phyloP scores from a whole-genome alignment of 345 rosid species.

The Bruguiera sexangula region DNA sequence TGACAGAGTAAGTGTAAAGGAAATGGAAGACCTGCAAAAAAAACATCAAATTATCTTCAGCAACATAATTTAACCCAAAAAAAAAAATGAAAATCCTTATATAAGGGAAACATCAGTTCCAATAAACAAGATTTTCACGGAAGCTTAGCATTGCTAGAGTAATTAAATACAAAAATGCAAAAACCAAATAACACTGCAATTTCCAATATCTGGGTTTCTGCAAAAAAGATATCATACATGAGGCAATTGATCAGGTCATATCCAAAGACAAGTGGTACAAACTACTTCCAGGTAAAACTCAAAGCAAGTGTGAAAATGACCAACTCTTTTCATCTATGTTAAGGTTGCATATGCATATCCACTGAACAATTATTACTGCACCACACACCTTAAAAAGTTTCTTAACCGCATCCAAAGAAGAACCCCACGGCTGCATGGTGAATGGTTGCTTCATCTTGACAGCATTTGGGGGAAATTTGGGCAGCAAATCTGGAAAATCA shows the following conservation, averaged over 20 bases:
- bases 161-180: too few relatives aligned
- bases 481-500: slow-evolving; percentile 64
- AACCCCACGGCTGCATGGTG: slow-evolving; percentile 73
- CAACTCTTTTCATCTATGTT: background rate
- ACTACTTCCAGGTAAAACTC: background rate
- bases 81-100: background rate
- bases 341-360: background rate
- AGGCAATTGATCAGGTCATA: background rate
- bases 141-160: too few relatives aligned
- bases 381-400: slow-evolving; percentile 81
- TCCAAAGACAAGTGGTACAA: background rate
- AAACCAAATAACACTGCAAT: background rate
- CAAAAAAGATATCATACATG: background rate
- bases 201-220: background rate
- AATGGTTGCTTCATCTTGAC: slow-evolving; percentile 86
- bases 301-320: background rate
- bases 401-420: slow-evolving; percentile 71
- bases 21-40: slow-evolving; percentile 83
- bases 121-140: too few relatives aligned
- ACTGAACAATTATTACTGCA: slow-evolving; percentile 12
- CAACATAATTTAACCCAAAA: slow-evolving; percentile 9
- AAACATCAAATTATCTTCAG: slow-evolving; percentile 19
- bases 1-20: slow-evolving; percentile 72
- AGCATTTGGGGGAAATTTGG: slow-evolving; percentile 83
- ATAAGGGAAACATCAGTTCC: background rate